These are phyloP conservation scores for Anisodus tanguticus DNA, from an alignment of 257 asterid species.

Conservation along the genomic window DNA sequence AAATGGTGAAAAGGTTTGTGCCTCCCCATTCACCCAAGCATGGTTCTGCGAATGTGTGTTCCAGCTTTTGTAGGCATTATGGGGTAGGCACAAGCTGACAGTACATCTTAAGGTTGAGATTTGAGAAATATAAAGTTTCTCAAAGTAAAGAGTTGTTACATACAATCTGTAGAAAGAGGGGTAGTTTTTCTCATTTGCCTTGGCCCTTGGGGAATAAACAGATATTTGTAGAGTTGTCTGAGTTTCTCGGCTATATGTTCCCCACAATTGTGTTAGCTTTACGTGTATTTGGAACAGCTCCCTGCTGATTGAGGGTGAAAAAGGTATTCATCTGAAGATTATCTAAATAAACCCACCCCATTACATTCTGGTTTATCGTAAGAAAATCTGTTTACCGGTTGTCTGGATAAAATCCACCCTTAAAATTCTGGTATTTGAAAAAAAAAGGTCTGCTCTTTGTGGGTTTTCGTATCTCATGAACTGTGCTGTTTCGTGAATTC, in stretches of 20 bases:
- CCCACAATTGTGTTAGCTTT: not conserved
- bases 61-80: not conserved
- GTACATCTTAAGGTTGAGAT: slow-evolving; percentile 1
- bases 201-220: not conserved
- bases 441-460: not conserved
- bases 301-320: slow-evolving; percentile 11
- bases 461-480: not conserved
- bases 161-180: not conserved
- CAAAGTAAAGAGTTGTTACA: not conserved
- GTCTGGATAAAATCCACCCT: not conserved
- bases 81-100: not conserved
- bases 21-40: not conserved
- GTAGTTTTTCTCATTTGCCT: not conserved
- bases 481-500: not conserved
- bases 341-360: not conserved
- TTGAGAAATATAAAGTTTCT: slow-evolving; percentile 6
- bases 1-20: not conserved
- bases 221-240: not conserved
- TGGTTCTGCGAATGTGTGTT: not conserved
- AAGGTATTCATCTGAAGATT: not conserved
- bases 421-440: not conserved
- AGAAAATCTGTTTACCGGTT: not conserved
- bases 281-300: not conserved
- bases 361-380: not conserved
- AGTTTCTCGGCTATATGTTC: slow-evolving; percentile 1